Base-by-base conservation (phyloP, 805 yeast genomes). In the Candida maltosa region DNA sequence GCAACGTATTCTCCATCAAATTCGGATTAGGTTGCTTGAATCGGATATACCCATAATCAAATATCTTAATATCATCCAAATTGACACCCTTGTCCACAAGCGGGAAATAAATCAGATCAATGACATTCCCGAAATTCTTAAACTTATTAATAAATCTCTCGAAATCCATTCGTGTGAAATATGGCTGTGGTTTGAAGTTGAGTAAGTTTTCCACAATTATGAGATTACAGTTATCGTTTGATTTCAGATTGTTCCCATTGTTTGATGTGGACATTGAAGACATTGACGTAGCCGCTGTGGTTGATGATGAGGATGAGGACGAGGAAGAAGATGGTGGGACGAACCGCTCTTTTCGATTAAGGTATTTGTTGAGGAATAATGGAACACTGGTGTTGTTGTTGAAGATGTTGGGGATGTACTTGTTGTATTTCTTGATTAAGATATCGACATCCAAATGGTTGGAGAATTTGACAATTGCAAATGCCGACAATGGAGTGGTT, bases 291-390 rank as follows among this genome's bases (percentile, higher is more conserved):
- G 29, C 16, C 5, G 5, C 16, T 8, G 12, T 28, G 8, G 12
- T 16, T 12, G 30, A 21, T 14, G 14, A 14, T 14, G 12, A 7
- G 17, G 28, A 15, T 11, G 34, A 7, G 8, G 22, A 8, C 7
- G 32, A 19, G 18, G 16, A n/a, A 6, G 16, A 16, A 9, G 26
- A 18, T 24, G 20, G 12, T 15, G 28, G 12, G 17, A 26, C 29
- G 37, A 71, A 71, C 31, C 88, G 61, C 49, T 81, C 87, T 39
- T 73, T 70, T 45, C 78, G 76, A 31, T 83, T 80, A 30, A 80
- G 70, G 52, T 83, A 87, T 49, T 70, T 78, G 47, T 81, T 79
- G 32, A 82, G 70, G 46, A 73, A 77, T 23, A 75, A 52, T 16
- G 62, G 58, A 37, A 62, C 28, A 18, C 46, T 51, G 26, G 56